A percentile compares a stretch with the other conserved stretches of the same genome.
phyloP scores from a whole-genome alignment of 2,329 filamentous ascomycete species.

The Monosporascus sp. region DNA sequence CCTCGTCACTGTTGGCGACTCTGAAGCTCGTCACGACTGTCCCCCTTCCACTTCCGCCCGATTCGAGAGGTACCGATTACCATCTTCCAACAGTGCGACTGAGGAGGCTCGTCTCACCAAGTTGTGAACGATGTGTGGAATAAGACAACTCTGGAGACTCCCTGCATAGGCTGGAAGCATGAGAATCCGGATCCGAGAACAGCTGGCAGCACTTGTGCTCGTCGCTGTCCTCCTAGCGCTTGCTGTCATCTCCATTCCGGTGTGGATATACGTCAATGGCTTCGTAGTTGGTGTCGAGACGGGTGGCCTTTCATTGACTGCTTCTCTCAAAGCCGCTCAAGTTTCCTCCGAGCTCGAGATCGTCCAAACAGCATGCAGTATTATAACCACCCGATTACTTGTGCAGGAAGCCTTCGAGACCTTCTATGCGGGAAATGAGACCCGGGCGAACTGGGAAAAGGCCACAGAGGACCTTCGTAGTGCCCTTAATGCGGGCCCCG shows the following conservation, averaged over 20 bases:
- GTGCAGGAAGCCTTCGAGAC: constrained; percentile 47
- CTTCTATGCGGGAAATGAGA: constrained; percentile 52
- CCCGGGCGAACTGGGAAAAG: constrained; percentile 52
- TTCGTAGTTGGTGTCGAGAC: constrained; percentile 49
- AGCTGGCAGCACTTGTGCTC: constrained; percentile 76
- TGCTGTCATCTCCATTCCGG: constrained; percentile 73
- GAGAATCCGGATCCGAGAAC: constrained; percentile 82
- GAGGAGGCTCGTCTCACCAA: constrained; percentile 3
- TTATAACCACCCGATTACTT: constrained; percentile 62
- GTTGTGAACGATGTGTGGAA: constrained; percentile 25
- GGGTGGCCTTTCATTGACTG: constrained; percentile 66
- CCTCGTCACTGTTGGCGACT: too few relatives aligned
- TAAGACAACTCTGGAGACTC: constrained; percentile 16
- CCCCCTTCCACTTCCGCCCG: too few relatives aligned
- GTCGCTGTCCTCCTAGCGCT: constrained; percentile 69
- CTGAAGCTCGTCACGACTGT: too few relatives aligned
- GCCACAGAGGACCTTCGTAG: constrained; percentile 63
- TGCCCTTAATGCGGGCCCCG: constrained; percentile 58
- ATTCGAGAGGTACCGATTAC: too few relatives aligned
- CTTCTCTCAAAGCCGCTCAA: constrained; percentile 80
- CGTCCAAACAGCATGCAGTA: constrained; percentile 67
- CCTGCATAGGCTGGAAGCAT: constrained; percentile 43
- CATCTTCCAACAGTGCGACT: constrained; percentile 4
- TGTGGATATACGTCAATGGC: constrained; percentile 54
- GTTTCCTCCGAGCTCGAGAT: constrained; percentile 74